A percentile compares a stretch with the other conserved stretches of the same genome.
Evolutionary conservation across 352 stramenopile species (phyloP).

Genomic region (Globisporangium irregulare): DNA sequence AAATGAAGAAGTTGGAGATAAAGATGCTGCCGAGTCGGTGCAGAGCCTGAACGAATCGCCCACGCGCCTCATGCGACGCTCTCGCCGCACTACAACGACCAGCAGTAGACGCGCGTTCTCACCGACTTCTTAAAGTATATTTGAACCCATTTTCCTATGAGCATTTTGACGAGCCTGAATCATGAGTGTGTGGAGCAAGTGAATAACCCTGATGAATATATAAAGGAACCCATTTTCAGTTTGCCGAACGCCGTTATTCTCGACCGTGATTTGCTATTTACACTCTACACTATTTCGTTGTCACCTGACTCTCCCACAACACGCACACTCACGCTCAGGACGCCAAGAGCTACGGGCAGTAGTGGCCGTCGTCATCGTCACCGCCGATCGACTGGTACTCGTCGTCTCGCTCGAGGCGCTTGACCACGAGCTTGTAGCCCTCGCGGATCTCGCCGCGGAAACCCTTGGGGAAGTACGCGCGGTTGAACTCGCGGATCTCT

Average conservation of each 20-base stretch:
- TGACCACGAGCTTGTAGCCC: constrained; percentile 83
- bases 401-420: constrained; percentile 35
- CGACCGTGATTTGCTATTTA: constrained; percentile 1
- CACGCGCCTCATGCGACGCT: neutral
- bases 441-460: constrained; percentile 76
- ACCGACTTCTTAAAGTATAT: neutral
- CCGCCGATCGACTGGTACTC: constrained; percentile 31
- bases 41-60: neutral
- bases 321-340: neutral
- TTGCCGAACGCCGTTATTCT: neutral
- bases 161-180: neutral
- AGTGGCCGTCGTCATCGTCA: constrained; percentile 17
- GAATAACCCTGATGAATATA: neutral
- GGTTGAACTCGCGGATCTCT: constrained; percentile 83
- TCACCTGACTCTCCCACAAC: constrained; percentile 1
- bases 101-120: neutral
- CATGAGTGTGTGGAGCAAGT: neutral
- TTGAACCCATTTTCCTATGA: neutral
- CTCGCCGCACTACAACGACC: neutral
- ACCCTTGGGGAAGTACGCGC: constrained; percentile 83
- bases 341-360: neutral
- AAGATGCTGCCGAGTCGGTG: neutral
- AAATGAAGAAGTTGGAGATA: neutral
- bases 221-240: neutral
- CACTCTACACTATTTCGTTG: neutral